Percentiles rank a stretch among this genome's conserved stretches.
These are phyloP conservation scores for Tulasnella sp. DNA, from an alignment of 768 basidiomycete genomes.

Conservation along the genomic window DNA sequence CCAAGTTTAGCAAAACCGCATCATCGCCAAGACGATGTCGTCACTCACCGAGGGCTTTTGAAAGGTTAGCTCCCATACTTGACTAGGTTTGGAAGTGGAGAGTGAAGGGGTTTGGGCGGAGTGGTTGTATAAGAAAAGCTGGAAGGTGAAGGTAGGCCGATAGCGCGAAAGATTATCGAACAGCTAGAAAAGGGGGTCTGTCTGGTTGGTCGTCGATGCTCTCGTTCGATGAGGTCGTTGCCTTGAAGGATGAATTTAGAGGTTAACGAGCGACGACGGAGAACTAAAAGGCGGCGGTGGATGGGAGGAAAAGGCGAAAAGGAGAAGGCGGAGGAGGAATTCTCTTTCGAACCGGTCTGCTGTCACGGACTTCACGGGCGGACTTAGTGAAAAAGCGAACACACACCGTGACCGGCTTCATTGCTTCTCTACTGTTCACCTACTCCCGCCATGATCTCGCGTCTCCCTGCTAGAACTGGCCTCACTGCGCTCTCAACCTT, in stretches of 20 bases:
- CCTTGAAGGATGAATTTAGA: neutral
- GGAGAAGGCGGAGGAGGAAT: no score
- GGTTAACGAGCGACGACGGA: conserved; percentile 3
- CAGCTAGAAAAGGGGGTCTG: neutral
- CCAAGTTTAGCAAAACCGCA: neutral
- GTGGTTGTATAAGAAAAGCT: neutral
- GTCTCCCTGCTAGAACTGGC: neutral
- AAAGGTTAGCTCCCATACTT: conserved; percentile 25
- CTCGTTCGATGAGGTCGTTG: neutral
- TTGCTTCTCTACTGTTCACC: neutral
- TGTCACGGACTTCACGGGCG: no score
- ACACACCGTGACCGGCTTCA: no score
- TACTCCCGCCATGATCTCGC: neutral
- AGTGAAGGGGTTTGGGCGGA: neutral
- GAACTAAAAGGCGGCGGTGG: neutral
- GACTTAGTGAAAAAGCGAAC: no score
- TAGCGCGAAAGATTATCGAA: neutral
- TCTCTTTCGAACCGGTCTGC: no score
- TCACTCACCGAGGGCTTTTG: conserved; percentile 24
- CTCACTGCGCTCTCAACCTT: neutral
- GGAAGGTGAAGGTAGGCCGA: neutral
- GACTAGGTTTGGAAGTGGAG: neutral
- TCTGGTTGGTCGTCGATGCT: neutral
- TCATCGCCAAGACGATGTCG: neutral
- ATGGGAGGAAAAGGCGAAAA: neutral